Evolutionary conservation across 1,139 yeast genomes (phyloP), one percentile per base, ranked within the genome.

Genomic region (Pichia terricola): DNA sequence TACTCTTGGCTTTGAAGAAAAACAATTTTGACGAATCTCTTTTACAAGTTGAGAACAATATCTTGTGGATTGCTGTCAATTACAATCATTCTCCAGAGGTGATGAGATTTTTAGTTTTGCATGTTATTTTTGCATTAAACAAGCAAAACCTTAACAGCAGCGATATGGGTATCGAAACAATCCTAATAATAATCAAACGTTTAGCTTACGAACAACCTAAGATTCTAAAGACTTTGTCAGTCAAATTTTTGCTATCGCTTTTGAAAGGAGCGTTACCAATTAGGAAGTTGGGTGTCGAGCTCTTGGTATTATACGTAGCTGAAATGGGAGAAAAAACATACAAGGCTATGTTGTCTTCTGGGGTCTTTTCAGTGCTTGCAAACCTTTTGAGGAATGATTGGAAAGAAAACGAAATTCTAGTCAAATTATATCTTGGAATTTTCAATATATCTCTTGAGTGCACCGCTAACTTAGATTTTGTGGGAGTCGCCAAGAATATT

Each of bases 231-330:
- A 10, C 38, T 2, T 11, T 45, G 7, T 42, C 35, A 26, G 38
- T 35, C 34, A 82, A 81, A 56, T 79, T 88, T 82, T 64, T 80
- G 2, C 59, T 83, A n/a, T 61, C 81, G 32, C 59, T 81, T 3
- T 55, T 84, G 35, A 70, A 72, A 39, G 56, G 64, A 1, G 53
- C 62, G 40, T 64, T 67, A 5, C 61, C 63, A 10, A 72, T 75
- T 5, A 72, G 75, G 1, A 63, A 66, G 34, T 61, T 70, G 47
- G 73, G 78, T 0, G 55, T 82, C 8, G 65, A 72, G 25, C 59
- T 83, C 9, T 58, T 83, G 26, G 63, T 79, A 6, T 70, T 69
- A 42, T 60, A 79, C 6, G 62, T 83, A 26, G 61, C 66, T 31
- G 25, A 10, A 7, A 60, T 70, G 1, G 62, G 73, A 9, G 80